Percentiles rank a stretch among this genome's conserved stretches.
phyloP scores from a whole-genome alignment of 2,329 filamentous ascomycete species.

The Microsporum audouinii region DNA sequence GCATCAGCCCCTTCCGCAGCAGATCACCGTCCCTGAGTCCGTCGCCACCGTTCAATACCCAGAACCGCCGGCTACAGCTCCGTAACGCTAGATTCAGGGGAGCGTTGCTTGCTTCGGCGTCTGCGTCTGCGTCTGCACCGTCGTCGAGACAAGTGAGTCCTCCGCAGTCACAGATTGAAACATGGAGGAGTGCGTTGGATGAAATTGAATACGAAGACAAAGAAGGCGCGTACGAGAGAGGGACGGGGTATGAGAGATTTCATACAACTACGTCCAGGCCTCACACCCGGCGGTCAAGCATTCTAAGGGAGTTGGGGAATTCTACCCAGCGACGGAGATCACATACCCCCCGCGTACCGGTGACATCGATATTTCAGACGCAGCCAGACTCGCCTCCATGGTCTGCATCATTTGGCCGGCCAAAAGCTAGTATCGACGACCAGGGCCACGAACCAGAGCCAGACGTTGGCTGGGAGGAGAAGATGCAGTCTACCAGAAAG shows the following conservation, averaged over 20 bases:
- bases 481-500: background rate
- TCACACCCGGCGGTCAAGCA: conserved; percentile 17
- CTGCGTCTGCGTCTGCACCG: conserved; percentile 3
- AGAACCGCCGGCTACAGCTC: conserved; percentile 21
- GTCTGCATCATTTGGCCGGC: background rate
- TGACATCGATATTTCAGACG: conserved; percentile 17
- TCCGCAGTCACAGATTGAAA: conserved; percentile 11
- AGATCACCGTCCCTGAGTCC: conserved; percentile 7
- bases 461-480: background rate
- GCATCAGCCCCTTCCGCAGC: background rate
- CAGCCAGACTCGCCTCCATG: conserved; percentile 6
- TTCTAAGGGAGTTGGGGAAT: conserved; percentile 24
- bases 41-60: conserved; percentile 12
- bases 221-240: conserved; percentile 15
- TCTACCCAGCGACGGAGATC: conserved; percentile 18
- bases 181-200: conserved; percentile 15
- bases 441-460: conserved; percentile 5
- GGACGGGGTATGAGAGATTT: background rate
- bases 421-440: background rate
- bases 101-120: conserved; percentile 13
- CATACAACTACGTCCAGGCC: background rate
- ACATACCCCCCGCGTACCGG: conserved; percentile 14
- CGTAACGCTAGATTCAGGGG: conserved; percentile 23
- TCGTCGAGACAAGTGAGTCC: conserved; percentile 14
- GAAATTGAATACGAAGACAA: conserved; percentile 13